Percentiles rank a stretch among this genome's conserved stretches.
Conservation (phyloP, 352 stramenopile species). For the Globisporangium solare region DNA sequence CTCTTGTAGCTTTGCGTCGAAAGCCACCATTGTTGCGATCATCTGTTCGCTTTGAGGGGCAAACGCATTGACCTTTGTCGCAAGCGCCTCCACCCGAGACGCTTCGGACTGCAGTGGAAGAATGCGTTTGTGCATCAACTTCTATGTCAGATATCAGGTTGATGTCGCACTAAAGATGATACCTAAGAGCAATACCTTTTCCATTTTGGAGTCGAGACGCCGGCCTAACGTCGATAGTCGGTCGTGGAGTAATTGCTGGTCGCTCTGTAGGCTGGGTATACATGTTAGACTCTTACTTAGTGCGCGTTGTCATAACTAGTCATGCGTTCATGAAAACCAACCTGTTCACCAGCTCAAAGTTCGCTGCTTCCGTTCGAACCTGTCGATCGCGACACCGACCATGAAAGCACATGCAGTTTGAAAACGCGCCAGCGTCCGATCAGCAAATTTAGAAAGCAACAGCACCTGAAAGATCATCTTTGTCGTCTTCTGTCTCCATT, state of each 20-base stretch:
- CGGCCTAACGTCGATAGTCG: constrained; percentile 36
- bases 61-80: constrained; percentile 55
- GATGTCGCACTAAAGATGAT: background rate
- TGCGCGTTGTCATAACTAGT: too few species aligned
- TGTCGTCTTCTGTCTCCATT: constrained; percentile 17
- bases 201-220: constrained; percentile 47
- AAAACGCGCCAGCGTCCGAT: background rate
- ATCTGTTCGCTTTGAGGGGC: constrained; percentile 32
- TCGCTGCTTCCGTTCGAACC: constrained; percentile 29
- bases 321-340: too few species aligned
- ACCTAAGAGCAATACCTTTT: constrained; percentile 37
- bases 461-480: constrained; percentile 17
- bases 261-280: constrained; percentile 32
- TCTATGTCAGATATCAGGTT: background rate
- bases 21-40: constrained; percentile 14
- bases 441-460: background rate
- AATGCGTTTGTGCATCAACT: background rate
- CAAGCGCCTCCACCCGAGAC: constrained; percentile 36
- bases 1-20: constrained; percentile 15
- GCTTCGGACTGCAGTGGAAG: constrained; percentile 32
- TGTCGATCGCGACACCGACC: background rate
- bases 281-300: too few species aligned
- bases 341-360: constrained; percentile 26
- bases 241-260: constrained; percentile 42
- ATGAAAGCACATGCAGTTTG: background rate